Conservation (phyloP, 345 rosid genomes). For the Mallotus nudiflorus region DNA sequence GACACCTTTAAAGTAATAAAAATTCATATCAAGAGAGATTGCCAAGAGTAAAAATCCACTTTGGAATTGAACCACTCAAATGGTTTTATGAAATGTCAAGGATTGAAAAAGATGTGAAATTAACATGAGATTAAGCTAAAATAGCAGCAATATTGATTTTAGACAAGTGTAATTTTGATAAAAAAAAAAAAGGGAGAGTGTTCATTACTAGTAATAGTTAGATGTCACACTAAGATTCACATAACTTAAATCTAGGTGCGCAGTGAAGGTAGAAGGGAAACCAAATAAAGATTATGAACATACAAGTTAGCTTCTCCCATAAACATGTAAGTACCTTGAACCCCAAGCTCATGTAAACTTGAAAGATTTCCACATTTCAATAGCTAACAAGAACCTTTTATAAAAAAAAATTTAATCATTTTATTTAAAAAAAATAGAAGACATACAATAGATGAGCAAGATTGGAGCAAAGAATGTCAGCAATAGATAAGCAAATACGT, state of each 20-base stretch:
- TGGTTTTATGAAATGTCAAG: constrained; percentile 27
- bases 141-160: background rate
- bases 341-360: constrained; percentile 15
- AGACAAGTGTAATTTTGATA: constrained; percentile 17
- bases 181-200: constrained; percentile 23
- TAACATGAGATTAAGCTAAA: background rate
- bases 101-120: constrained; percentile 20
- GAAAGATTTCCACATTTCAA: constrained; percentile 39
- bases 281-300: constrained; percentile 27
- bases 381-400: no score
- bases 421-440: no score
- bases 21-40: background rate
- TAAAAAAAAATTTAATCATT: no score
- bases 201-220: constrained; percentile 9
- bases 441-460: no score
- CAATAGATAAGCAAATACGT: no score
- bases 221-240: constrained; percentile 9
- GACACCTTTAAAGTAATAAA: background rate
- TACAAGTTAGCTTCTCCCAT: background rate
- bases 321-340: background rate
- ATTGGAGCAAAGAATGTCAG: no score
- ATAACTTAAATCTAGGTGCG: constrained; percentile 18
- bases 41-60: background rate
- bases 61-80: background rate
- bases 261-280: constrained; percentile 20